Base-by-base conservation (phyloP, 2,329 filamentous ascomycete species). In the Raffaelea deltoideospora region DNA sequence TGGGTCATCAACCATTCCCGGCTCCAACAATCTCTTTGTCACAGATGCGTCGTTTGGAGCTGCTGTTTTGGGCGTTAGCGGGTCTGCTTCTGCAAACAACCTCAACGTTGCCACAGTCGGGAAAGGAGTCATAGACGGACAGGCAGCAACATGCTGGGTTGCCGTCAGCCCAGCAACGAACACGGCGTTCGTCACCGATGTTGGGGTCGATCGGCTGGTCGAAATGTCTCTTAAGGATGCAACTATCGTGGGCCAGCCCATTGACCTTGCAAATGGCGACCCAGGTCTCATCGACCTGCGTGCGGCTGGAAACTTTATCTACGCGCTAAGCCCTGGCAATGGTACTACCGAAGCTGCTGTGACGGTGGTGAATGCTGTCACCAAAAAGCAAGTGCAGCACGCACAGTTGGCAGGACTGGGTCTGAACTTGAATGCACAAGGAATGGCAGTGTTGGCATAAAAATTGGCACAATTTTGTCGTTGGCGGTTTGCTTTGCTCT, bases 21-120 rank as follows among this genome's bases (percentile, higher is more conserved):
- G 55, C 0, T 58, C 57, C 0, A 53, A 46, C 3, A 49, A 61
- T 22, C 46, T 75, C 28, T 70, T 77, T 41, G 61, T 60, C 0
- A 70, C 72, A 0, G 73, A 78, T 38, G 64, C 72, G 0, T 67
- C 68, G 0, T 74, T 77, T 37, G 73, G 73, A 6, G 65, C 54
- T 0, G 63, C 60, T 0, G 56, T 73, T 3, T 47, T 78, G 1
- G 55, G 55, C 1, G 57, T n/a, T n/a, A n/a, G n/a, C n/a, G n/a
- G n/a, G n/a, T n/a, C n/a, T n/a, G n/a, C n/a, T n/a, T n/a, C n/a
- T n/a, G n/a, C n/a, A n/a, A n/a, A n/a, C n/a, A n/a, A n/a, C n/a
- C n/a, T n/a, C n/a, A n/a, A n/a, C 17, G 41, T 8, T 43, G 58
- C 59, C 2, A 50, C 53, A 0, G 47, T 62, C 0, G 51, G 54